Evolutionary conservation across 306 rosid genomes (phyloP).

Genomic region (Clitoria ternatea): DNA sequence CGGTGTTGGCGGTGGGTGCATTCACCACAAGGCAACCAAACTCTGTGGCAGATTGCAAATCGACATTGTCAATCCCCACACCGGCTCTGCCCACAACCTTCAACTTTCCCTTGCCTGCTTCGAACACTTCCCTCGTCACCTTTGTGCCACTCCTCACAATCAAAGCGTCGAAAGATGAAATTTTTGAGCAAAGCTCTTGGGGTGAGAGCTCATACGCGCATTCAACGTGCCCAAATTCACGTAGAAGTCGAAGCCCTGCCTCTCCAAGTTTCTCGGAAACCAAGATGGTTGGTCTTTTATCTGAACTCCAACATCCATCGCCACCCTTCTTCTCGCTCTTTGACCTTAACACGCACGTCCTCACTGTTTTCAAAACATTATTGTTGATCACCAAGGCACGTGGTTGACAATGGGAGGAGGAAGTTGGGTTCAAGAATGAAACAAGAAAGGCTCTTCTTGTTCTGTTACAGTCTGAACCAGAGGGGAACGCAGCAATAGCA

Average conservation of each 20-base stretch:
- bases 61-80: slow-evolving; percentile 75
- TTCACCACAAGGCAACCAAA: slow-evolving; percentile 69
- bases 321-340: too few relatives aligned
- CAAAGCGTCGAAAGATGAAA: slow-evolving; percentile 56
- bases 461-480: too few relatives aligned
- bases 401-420: too few relatives aligned
- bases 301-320: too few relatives aligned
- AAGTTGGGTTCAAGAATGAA: too few relatives aligned
- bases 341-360: too few relatives aligned
- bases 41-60: slow-evolving; percentile 69
- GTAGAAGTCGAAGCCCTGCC: slow-evolving; percentile 48
- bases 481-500: too few relatives aligned
- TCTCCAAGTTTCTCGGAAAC: slow-evolving; percentile 76
- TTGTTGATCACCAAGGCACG: too few relatives aligned
- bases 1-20: slow-evolving; percentile 69
- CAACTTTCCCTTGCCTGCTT: slow-evolving; percentile 51
- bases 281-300: slow-evolving; percentile 51
- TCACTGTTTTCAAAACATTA: too few relatives aligned
- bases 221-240: slow-evolving; percentile 47
- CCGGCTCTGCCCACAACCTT: slow-evolving; percentile 87
- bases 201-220: slow-evolving; percentile 47
- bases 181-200: slow-evolving; percentile 50
- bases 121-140: slow-evolving; percentile 52
- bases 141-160: slow-evolving; percentile 67
- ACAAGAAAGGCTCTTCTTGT: too few relatives aligned